Evolutionary conservation across 306 rosid genomes (phyloP), one percentile per base, ranked within the genome.

Genomic region (Casuarina glauca): DNA sequence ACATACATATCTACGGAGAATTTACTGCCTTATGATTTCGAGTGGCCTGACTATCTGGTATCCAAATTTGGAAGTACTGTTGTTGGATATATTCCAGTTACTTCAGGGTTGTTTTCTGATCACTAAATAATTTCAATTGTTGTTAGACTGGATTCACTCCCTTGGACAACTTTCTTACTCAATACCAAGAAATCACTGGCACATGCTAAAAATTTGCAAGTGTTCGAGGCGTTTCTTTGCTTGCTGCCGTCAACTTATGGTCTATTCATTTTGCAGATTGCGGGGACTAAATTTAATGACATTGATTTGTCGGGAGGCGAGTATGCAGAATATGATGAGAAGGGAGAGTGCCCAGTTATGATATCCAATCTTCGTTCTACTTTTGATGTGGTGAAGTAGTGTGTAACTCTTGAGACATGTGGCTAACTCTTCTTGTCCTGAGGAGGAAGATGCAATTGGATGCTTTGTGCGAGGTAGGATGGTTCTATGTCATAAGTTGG

Each of bases 321-420:
- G 6, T 93, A 69, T 67, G 84, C 87, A n/a, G 99, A 91, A 68
- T 95, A 93, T 73, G 93, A 84, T 80, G 99, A 91, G 91, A 91
- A 92, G 88, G 97, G 98, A 76, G 92, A 87, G 84, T 89, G 85
- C 74, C 96, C 97, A 1, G 97, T 90, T 78, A 92, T 88, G 99
- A 84, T 92, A 78, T 91, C 96, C 74, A 86, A 82, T 72, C 82
- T 85, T 50, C 84, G 83, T 17, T 82, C 97, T 51, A 87, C 82
- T 41, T 92, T 95, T 87, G 88, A 85, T 9, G 92, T 88, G 87
- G 86, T 84, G 72, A 87, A 82, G 86, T 86, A 88, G 86, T 58
- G 61, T 52, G 60, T 42, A 68, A 73, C 74, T 72, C 79, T 36
- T 15, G 80, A 53, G 83, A 75, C 79, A 76, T 78, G 82, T 78